phyloP scores from a whole-genome alignment of 169 alveolate species.

The Toxoplasma gondii region DNA sequence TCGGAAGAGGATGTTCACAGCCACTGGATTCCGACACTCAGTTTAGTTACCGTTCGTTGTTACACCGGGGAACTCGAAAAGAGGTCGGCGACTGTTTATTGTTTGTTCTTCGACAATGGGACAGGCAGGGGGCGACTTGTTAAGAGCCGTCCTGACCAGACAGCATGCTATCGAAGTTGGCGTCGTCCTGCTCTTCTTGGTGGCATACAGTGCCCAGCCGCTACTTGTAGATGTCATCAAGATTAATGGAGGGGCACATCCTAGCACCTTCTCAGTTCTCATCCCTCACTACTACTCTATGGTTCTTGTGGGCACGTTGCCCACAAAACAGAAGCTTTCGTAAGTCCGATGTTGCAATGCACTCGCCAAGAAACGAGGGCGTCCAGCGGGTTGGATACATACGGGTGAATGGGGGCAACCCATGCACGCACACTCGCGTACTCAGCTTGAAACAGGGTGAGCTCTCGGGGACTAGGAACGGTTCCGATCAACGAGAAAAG shows the following conservation, averaged over 20 bases:
- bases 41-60: too few relatives aligned
- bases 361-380: neutral
- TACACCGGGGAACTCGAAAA: too few relatives aligned
- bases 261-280: conserved; percentile 75
- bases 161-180: conserved; percentile 30
- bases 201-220: conserved; percentile 68
- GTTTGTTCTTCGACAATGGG: neutral
- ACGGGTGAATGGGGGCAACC: too few relatives aligned
- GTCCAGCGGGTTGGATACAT: too few relatives aligned
- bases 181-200: conserved; percentile 37
- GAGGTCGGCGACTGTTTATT: neutral
- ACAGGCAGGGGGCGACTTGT: neutral
- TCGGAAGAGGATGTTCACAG: too few relatives aligned
- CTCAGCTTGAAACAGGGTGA: too few relatives aligned
- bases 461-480: too few relatives aligned
- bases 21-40: too few relatives aligned
- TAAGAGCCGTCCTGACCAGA: neutral
- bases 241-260: conserved; percentile 67
- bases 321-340: conserved; percentile 68
- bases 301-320: conserved; percentile 74
- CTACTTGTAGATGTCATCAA: conserved; percentile 66
- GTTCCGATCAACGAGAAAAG: too few relatives aligned
- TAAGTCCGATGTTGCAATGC: neutral
- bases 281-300: conserved; percentile 78
- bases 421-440: too few relatives aligned